phyloP scores from a whole-genome alignment of 2,329 filamentous ascomycete species.

The Talaromyces verruculosus region DNA sequence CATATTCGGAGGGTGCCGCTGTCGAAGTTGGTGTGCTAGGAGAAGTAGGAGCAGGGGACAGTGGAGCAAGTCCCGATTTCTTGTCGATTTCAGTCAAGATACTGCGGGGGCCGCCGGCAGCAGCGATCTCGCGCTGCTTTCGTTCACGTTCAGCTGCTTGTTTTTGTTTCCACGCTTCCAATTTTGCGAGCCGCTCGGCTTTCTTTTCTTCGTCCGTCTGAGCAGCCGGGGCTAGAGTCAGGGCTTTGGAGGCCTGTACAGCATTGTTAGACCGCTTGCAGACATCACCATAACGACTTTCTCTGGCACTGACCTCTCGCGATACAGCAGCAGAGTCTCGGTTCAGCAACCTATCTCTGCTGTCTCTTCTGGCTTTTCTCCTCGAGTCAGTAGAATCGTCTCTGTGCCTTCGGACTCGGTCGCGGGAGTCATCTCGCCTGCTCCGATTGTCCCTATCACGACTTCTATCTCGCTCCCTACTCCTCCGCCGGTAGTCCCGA shows the following conservation, averaged over 20 bases:
- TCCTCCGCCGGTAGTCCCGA: constrained; percentile 60
- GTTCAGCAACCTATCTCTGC: constrained; percentile 54
- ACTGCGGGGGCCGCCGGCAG: constrained; percentile 63
- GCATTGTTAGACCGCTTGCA: constrained; percentile 23
- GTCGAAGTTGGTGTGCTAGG: constrained; percentile 43
- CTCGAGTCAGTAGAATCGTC: constrained; percentile 72
- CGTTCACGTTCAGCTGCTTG: constrained; percentile 70
- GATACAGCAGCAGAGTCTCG: constrained; percentile 53
- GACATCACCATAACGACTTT: background rate
- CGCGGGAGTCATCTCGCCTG: constrained; percentile 72
- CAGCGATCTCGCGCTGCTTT: constrained; percentile 66
- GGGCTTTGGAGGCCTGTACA: constrained; percentile 55
- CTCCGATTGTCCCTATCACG: constrained; percentile 68
- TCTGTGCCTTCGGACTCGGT: constrained; percentile 62
- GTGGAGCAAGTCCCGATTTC: constrained; percentile 60
- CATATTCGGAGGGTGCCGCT: constrained; percentile 52
- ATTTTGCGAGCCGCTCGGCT: constrained; percentile 73
- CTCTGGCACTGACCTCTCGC: constrained; percentile 56
- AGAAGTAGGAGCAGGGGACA: constrained; percentile 53
- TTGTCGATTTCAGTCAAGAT: constrained; percentile 73
- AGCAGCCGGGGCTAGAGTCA: constrained; percentile 45
- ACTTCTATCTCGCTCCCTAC: constrained; percentile 63
- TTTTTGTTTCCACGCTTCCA: constrained; percentile 92
- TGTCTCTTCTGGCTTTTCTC: constrained; percentile 65
- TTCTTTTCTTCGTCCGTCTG: constrained; percentile 73